Conservation (phyloP, 495 filamentous ascomycete species). For the Penicillium simplicissimum region DNA sequence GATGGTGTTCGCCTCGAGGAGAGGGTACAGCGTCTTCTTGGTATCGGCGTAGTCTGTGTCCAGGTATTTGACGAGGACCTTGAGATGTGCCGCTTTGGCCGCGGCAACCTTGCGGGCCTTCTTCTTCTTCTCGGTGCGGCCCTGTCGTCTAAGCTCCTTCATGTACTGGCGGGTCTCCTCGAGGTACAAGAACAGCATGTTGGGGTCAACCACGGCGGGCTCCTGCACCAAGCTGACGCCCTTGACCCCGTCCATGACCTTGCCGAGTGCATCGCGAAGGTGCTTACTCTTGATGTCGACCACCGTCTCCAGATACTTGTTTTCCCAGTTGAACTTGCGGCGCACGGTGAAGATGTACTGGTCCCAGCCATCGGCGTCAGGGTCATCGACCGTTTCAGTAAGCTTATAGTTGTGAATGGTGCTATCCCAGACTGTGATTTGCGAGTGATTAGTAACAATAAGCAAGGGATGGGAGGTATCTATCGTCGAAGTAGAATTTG, state of each 20-base stretch:
- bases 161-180: slow-evolving; percentile 69
- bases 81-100: slow-evolving; percentile 63
- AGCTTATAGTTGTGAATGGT: slow-evolving; percentile 82
- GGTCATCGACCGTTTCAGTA: slow-evolving; percentile 74
- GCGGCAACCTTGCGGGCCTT: slow-evolving; percentile 60
- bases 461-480: not conserved
- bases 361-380: slow-evolving; percentile 73
- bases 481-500: not conserved
- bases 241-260: slow-evolving; percentile 80
- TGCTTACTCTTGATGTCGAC: slow-evolving; percentile 86
- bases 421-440: slow-evolving; percentile 65
- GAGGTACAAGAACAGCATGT: slow-evolving; percentile 85
- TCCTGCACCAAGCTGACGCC: slow-evolving; percentile 80
- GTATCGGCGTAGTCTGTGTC: slow-evolving; percentile 77
- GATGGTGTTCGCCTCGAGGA: slow-evolving; percentile 81
- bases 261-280: slow-evolving; percentile 69
- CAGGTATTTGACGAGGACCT: slow-evolving; percentile 76
- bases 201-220: slow-evolving; percentile 76
- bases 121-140: slow-evolving; percentile 64
- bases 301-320: slow-evolving; percentile 75
- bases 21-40: slow-evolving; percentile 80
- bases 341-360: slow-evolving; percentile 86
- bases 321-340: slow-evolving; percentile 84
- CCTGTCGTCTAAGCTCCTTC: slow-evolving; percentile 64
- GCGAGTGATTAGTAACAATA: not conserved